These are phyloP conservation scores for Monascus ruber DNA, from an alignment of 2,329 filamentous ascomycete species.

Conservation along the genomic window DNA sequence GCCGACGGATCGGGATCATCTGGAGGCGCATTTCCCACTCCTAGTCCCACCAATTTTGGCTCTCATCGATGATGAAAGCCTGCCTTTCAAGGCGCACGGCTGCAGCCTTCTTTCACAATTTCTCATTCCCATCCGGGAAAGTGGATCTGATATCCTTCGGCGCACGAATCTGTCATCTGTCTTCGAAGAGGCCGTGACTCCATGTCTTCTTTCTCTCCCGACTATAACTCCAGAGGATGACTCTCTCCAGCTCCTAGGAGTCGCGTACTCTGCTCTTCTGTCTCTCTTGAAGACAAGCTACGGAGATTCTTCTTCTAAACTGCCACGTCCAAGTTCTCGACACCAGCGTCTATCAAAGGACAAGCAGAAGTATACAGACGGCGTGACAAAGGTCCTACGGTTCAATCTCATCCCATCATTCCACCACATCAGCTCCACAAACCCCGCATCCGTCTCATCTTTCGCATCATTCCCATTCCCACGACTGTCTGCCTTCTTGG, in stretches of 20 bases:
- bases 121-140: slow-evolving; percentile 22
- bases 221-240: slow-evolving; percentile 63
- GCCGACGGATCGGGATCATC: slow-evolving; percentile 13
- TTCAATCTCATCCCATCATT: slow-evolving; percentile 27
- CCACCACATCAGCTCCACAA: slow-evolving; percentile 36
- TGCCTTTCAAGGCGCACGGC: slow-evolving; percentile 27
- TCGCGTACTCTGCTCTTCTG: slow-evolving; percentile 57
- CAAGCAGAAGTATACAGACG: slow-evolving; percentile 12
- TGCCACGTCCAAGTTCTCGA: slow-evolving; percentile 10
- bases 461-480: slow-evolving; percentile 33
- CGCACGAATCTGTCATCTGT: slow-evolving; percentile 35
- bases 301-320: slow-evolving; percentile 13
- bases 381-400: slow-evolving; percentile 18
- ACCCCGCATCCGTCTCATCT: slow-evolving; percentile 31
- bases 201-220: slow-evolving; percentile 66
- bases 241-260: slow-evolving; percentile 51
- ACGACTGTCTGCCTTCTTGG: slow-evolving; percentile 38
- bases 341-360: slow-evolving; percentile 2
- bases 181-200: slow-evolving; percentile 37
- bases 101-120: slow-evolving; percentile 26
- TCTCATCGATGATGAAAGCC: slow-evolving; percentile 31
- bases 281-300: slow-evolving; percentile 41
- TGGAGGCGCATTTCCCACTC: slow-evolving; percentile 36
- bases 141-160: slow-evolving; percentile 28
- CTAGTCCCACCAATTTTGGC: slow-evolving; percentile 33